Percentiles rank a stretch among this genome's conserved stretches.
Evolutionary conservation across 305 asterid genomes (phyloP).

Genomic region (Rubia balearica): DNA sequence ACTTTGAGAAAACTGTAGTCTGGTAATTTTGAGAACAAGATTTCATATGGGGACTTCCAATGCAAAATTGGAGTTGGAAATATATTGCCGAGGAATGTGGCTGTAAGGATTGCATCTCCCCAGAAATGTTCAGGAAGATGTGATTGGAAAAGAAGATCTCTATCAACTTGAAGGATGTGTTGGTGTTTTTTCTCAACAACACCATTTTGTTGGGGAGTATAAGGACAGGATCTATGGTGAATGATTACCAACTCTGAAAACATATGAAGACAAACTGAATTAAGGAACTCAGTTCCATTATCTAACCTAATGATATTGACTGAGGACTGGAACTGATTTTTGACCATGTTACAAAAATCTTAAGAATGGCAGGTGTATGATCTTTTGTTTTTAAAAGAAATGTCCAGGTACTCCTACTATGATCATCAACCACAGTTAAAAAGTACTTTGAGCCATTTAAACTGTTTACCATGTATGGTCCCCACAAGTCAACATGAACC

Average conservation of each 20-base stretch:
- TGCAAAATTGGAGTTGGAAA: background rate
- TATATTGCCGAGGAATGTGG: background rate
- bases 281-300: background rate
- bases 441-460: background rate
- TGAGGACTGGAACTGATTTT: too few species aligned
- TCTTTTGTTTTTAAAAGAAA: too few species aligned
- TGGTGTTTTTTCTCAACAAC: background rate
- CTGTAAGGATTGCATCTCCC: background rate
- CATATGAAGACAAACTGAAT: too few species aligned
- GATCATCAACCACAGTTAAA: background rate
- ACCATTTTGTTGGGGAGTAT: background rate
- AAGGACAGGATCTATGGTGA: background rate
- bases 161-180: background rate
- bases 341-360: background rate
- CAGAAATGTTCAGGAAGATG: background rate
- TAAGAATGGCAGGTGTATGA: background rate
- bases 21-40: background rate
- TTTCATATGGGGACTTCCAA: background rate
- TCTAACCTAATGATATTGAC: background rate
- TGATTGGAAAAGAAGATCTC: background rate
- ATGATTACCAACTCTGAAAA: background rate
- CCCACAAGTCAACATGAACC: background rate
- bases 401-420: background rate
- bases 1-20: background rate
- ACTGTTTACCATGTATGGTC: background rate